Evolutionary conservation across 441 rosid species (phyloP), one percentile per base, ranked within the genome.

Genomic region (Gossypium aridum): DNA sequence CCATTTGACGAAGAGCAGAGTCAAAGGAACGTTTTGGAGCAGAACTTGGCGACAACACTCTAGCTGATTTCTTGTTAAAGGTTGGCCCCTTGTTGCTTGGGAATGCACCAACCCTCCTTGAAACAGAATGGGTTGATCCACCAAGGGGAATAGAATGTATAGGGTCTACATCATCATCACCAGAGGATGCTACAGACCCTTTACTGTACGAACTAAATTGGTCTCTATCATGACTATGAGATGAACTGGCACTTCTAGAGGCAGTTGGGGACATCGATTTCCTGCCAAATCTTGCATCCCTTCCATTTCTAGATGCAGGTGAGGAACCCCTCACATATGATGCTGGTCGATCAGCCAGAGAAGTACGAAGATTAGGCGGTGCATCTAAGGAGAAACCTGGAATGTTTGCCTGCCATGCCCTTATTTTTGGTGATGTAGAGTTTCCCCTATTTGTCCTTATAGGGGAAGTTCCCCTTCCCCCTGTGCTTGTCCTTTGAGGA

Each of bases 331-430:
- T 90, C 75, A 94, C 91, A 67, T 92, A 96, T 28, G 98, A 85
- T 56, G 90, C 90, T 0, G 99, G 98, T 71, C 97, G 92, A 87
- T 96, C 99, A 79, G 89, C 90, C 85, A 92, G 77, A 70, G 99
- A 96, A 79, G 99, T 96, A 59, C 95, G 92, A 62, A 96, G 98
- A 86, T 94, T 96, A 7, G 98, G 98, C 0, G 99, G 99, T 54
- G 91, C 98, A 74, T 96, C 98, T 79, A 90, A 86, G 59, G 99
- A 89, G 85, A 96, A 93, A 75, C 98, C 98, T 60, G 98, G 93
- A 57, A 96, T 88, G 76, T 90, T 93, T 65, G 98, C 83, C 80
- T 92, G 98, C 99, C 98, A 96, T 64, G 90, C 94, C 72, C 85
- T 90, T 75, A 87, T 84, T 87, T 93, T 93, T 47, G 99, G 98